Evolutionary conservation across 768 basidiomycete species (phyloP).

Genomic region (Leccinum barrowsii): DNA sequence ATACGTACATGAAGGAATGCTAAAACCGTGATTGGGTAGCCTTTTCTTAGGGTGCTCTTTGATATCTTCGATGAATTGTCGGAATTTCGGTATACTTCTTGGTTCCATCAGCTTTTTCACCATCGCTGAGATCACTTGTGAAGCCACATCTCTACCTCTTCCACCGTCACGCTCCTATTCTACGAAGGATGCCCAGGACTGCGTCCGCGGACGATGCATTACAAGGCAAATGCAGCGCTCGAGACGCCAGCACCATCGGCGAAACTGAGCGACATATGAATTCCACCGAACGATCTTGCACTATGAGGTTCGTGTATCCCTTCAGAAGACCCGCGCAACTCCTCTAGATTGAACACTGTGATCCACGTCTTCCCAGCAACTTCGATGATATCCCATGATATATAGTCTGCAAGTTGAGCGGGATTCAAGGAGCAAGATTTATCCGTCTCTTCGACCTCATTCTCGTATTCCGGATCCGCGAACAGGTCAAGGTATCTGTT

Average conservation of each 20-base stretch:
- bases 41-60: slow-evolving; percentile 96
- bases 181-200: too few species aligned
- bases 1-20: slow-evolving; percentile 74
- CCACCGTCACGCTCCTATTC: too few species aligned
- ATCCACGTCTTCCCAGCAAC: slow-evolving; percentile 52
- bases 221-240: too few species aligned
- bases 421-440: slow-evolving; percentile 9
- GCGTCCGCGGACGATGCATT: too few species aligned
- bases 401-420: slow-evolving; percentile 37
- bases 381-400: slow-evolving; percentile 63
- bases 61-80: slow-evolving; percentile 87
- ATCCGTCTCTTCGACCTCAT: too few species aligned
- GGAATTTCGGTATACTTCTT: slow-evolving; percentile 79
- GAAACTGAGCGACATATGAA: slow-evolving; percentile 49
- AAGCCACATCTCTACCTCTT: slow-evolving; percentile 37
- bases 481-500: too few species aligned
- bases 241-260: too few species aligned
- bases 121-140: slow-evolving; percentile 58
- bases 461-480: too few species aligned
- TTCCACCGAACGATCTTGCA: slow-evolving; percentile 76
- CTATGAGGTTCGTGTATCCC: slow-evolving; percentile 54
- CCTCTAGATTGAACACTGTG: slow-evolving; percentile 42
- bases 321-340: slow-evolving; percentile 20
- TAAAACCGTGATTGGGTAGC: slow-evolving; percentile 73
- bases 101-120: slow-evolving; percentile 51